Conservation (phyloP, 352 stramenopile genomes). For the Blastocystis sp. region DNA sequence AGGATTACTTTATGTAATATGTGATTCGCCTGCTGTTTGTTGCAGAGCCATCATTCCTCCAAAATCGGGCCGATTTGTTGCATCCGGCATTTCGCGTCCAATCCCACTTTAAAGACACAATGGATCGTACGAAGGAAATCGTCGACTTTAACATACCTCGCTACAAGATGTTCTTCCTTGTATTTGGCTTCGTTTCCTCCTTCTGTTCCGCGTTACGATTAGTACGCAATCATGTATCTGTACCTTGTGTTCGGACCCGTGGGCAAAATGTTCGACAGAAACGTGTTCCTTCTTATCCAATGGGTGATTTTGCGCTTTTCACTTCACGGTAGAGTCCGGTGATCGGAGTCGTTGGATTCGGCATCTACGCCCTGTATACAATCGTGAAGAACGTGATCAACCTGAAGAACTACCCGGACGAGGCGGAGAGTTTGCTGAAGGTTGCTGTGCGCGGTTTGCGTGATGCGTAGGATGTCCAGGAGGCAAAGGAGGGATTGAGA, state of each 20-base stretch:
- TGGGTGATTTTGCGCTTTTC: background rate
- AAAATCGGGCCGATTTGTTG: background rate
- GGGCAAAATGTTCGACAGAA: background rate
- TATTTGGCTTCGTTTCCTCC: background rate
- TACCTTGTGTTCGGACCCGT: background rate
- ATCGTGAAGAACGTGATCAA: constrained; percentile 51
- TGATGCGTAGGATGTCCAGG: constrained; percentile 34
- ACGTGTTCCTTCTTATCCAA: background rate
- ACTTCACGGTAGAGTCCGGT: constrained; percentile 5
- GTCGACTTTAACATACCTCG: background rate
- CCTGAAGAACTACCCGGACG: constrained; percentile 61
- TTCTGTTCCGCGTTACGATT: background rate
- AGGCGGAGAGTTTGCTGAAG: constrained; percentile 54
- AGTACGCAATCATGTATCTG: background rate
- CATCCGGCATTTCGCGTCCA: background rate
- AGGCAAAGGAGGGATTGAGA: constrained; percentile 41
- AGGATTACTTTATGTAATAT: constrained; percentile 97
- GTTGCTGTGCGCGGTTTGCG: background rate
- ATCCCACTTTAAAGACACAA: background rate
- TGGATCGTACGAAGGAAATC: background rate
- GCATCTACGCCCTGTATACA: constrained; percentile 7
- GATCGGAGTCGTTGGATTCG: constrained; percentile 8
- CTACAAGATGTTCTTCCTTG: background rate
- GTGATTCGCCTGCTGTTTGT: background rate
- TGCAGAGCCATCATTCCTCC: background rate